Evolutionary conservation across 495 filamentous ascomycete genomes (phyloP).

Genomic region (Collariella sp.): DNA sequence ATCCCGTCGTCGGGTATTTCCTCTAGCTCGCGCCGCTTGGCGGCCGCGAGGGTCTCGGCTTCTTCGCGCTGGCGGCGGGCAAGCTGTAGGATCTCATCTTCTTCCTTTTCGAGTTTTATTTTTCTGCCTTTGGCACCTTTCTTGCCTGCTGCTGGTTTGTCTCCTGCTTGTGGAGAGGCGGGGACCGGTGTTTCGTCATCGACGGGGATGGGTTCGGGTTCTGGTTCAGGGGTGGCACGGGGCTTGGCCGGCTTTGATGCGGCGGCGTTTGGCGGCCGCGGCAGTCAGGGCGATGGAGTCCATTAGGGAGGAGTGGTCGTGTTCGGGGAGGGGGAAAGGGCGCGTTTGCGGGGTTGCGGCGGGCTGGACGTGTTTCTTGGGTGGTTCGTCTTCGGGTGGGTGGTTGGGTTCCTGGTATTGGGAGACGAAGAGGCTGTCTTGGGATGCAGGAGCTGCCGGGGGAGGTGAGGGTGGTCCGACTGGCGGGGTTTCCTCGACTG

Average conservation of each 20-base stretch:
- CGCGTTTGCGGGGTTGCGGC: slow-evolving; percentile 40
- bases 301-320: slow-evolving; percentile 45
- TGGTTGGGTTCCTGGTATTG: slow-evolving; percentile 27
- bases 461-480: neutral
- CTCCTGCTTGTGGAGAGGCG: slow-evolving; percentile 13
- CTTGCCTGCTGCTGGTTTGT: slow-evolving; percentile 12
- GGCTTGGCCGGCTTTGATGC: slow-evolving; percentile 43
- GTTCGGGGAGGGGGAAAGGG: slow-evolving; percentile 28
- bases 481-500: slow-evolving; percentile 16
- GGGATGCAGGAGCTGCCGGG: slow-evolving; percentile 9
- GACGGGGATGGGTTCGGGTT: neutral
- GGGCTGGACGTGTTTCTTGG: slow-evolving; percentile 6
- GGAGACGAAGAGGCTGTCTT: slow-evolving; percentile 27
- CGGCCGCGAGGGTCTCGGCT: slow-evolving; percentile 52
- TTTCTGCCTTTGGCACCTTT: slow-evolving; percentile 47
- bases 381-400: slow-evolving; percentile 14
- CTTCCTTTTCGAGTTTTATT: slow-evolving; percentile 41
- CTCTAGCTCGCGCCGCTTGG: slow-evolving; percentile 51
- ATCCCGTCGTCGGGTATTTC: slow-evolving; percentile 47
- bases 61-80: slow-evolving; percentile 60
- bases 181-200: slow-evolving; percentile 14
- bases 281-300: slow-evolving; percentile 62
- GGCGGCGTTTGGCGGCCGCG: slow-evolving; percentile 61
- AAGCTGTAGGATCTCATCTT: slow-evolving; percentile 59
- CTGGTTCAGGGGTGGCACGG: slow-evolving; percentile 22